phyloP scores from a whole-genome alignment of 2,329 filamentous ascomycete genomes.

The Penicillium sclerotiorum region DNA sequence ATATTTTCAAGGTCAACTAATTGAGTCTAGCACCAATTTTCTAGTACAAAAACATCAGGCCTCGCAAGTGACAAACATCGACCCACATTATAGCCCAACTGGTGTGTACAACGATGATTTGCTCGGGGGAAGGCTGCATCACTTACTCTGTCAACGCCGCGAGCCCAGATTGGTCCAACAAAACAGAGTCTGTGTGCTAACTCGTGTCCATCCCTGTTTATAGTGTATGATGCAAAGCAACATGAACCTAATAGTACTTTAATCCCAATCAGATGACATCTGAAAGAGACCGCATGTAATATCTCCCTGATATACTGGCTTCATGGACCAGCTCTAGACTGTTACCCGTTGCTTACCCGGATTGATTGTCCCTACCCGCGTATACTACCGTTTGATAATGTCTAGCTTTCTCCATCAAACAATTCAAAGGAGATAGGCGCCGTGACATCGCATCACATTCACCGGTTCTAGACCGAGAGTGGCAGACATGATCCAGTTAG shows the following conservation, averaged over 20 bases:
- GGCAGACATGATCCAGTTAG: not conserved
- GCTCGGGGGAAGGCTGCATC: conserved; percentile 21
- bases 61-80: conserved; percentile 24
- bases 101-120: conserved; percentile 32
- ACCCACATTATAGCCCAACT: conserved; percentile 25
- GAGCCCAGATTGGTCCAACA: conserved; percentile 19
- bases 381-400: conserved; percentile 6
- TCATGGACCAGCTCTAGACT: not conserved
- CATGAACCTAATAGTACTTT: not conserved
- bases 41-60: conserved; percentile 7
- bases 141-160: conserved; percentile 14
- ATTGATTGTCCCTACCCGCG: too few species aligned
- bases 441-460: not conserved
- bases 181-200: not conserved
- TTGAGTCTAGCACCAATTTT: too few species aligned
- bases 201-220: conserved; percentile 10
- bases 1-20: too few species aligned
- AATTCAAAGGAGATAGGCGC: not conserved
- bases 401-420: not conserved
- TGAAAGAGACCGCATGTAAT: too few species aligned
- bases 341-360: not conserved
- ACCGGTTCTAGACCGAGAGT: not conserved
- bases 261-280: too few species aligned
- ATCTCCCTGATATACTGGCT: not conserved
- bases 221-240: not conserved